Percentiles rank a stretch among this genome's conserved stretches.
Evolutionary conservation across 2,329 filamentous ascomycete species (phyloP).

Genomic region (Ophiostoma triangulosporum): DNA sequence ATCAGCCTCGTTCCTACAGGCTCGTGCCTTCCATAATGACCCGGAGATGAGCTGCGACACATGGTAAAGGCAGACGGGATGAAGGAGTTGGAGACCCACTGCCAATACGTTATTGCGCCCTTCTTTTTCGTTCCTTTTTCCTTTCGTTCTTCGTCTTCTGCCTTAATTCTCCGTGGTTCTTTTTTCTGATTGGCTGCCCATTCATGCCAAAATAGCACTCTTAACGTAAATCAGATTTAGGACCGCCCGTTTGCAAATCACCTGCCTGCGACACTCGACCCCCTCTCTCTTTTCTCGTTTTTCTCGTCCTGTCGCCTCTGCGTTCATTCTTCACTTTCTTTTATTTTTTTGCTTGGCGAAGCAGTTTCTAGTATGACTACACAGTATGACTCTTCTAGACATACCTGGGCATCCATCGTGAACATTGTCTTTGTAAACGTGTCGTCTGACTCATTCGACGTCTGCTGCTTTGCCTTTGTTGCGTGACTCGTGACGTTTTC

Average conservation of each 20-base stretch:
- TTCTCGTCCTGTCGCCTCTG: conserved; percentile 1
- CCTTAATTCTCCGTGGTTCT: conserved; percentile 8
- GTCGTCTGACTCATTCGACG: not conserved
- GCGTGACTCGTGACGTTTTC: too few species aligned
- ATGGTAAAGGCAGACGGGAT: not conserved
- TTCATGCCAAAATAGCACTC: conserved; percentile 1
- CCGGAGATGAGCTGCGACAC: not conserved
- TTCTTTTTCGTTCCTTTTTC: not conserved
- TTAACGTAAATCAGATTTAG: not conserved
- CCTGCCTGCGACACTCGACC: conserved; percentile 11
- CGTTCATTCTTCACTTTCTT: not conserved
- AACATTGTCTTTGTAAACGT: too few species aligned
- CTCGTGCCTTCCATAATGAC: not conserved
- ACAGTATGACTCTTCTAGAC: too few species aligned
- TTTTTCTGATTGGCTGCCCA: conserved; percentile 29
- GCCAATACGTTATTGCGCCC: not conserved
- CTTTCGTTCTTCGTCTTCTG: not conserved
- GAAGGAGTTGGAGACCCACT: not conserved
- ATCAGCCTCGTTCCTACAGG: too few species aligned
- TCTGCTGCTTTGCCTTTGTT: too few species aligned
- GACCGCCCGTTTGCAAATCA: too few species aligned
- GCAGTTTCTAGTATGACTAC: too few species aligned
- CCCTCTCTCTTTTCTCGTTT: conserved; percentile 13
- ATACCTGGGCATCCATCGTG: not conserved
- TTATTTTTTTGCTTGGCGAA: not conserved